Conservation (phyloP, 169 alveolate species). For the Plasmodium relictum region DNA sequence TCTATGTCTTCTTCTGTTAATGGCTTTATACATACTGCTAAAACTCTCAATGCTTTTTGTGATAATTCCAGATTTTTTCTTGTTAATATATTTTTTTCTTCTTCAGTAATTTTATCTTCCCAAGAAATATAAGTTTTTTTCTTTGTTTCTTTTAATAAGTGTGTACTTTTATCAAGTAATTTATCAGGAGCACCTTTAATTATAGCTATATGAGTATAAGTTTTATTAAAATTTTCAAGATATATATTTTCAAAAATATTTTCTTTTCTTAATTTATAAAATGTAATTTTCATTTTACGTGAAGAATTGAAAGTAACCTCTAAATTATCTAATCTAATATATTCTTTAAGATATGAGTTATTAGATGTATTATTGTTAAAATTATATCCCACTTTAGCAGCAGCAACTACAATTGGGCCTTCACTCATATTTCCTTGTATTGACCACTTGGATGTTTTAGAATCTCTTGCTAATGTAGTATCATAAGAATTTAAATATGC, state of each 20-base stretch:
- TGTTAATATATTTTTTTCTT: conserved; percentile 22
- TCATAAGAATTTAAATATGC: conserved; percentile 91
- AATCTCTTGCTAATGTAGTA: conserved; percentile 84
- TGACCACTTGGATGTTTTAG: conserved; percentile 81
- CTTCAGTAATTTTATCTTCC: conserved; percentile 39
- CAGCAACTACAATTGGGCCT: conserved; percentile 93
- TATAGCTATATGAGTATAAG: conserved; percentile 90
- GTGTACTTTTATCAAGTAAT: conserved; percentile 65
- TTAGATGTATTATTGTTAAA: conserved; percentile 49
- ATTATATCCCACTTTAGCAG: conserved; percentile 89
- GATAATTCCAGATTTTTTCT: conserved; percentile 82
- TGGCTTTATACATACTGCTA: conserved; percentile 89
- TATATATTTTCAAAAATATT: conserved; percentile 48
- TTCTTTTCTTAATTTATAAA: conserved; percentile 83
- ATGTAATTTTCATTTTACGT: conserved; percentile 92
- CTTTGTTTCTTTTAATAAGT: conserved; percentile 34
- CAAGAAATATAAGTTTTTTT: conserved; percentile 27
- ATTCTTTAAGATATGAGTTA: conserved; percentile 36
- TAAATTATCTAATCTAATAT: conserved; percentile 78
- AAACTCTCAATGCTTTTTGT: conserved; percentile 90
- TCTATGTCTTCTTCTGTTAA: conserved; percentile 85
- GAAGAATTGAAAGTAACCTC: conserved; percentile 93
- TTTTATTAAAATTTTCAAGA: conserved; percentile 77
- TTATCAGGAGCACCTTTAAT: conserved; percentile 94
- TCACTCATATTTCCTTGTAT: conserved; percentile 93